A percentile compares a stretch with the other conserved stretches of the same genome.
Conservation (phyloP, 176 grass and related monocot genomes). For the Bolboschoenus planiculmis region DNA sequence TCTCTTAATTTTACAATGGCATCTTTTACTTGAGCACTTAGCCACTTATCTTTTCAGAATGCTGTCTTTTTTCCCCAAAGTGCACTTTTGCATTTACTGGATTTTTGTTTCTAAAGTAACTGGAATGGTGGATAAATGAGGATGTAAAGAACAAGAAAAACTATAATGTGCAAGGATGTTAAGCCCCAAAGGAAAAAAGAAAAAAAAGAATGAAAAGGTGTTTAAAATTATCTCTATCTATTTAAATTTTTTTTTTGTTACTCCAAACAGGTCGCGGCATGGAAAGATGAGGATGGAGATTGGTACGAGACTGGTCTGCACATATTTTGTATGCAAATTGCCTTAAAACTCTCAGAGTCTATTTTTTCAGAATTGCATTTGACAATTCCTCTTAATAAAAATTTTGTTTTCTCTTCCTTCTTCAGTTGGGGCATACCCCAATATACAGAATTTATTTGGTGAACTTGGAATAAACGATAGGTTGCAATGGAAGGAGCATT, state of each 20-base stretch:
- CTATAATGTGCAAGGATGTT: background rate
- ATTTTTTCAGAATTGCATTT: slow-evolving; percentile 22
- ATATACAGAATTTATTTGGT: slow-evolving; percentile 90
- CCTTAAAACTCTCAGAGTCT: background rate
- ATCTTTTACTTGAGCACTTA: slow-evolving; percentile 1
- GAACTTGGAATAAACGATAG: slow-evolving; percentile 96
- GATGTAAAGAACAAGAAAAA: background rate
- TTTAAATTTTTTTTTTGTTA: slow-evolving; percentile 13
- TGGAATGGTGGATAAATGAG: background rate
- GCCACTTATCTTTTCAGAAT: slow-evolving; percentile 5
- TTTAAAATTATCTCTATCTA: background rate
- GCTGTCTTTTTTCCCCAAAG: background rate
- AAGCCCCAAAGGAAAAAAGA: background rate
- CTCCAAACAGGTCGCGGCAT: slow-evolving; percentile 64
- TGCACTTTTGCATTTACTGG: slow-evolving; percentile 3
- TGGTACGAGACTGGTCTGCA: slow-evolving; percentile 98
- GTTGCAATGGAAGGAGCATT: slow-evolving; percentile 99
- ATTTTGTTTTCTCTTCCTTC: slow-evolving; percentile 26
- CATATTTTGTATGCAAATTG: slow-evolving; percentile 78
- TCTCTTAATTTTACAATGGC: background rate
- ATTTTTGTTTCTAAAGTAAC: background rate
- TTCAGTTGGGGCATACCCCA: slow-evolving; percentile 99
- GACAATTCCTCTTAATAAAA: slow-evolving; percentile 28
- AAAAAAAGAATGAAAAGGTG: background rate
- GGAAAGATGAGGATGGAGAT: slow-evolving; percentile 96